Percentiles rank a stretch among this genome's conserved stretches.
Evolutionary conservation across 2,329 filamentous ascomycete genomes (phyloP).

Genomic region (Neonectria magnoliae): DNA sequence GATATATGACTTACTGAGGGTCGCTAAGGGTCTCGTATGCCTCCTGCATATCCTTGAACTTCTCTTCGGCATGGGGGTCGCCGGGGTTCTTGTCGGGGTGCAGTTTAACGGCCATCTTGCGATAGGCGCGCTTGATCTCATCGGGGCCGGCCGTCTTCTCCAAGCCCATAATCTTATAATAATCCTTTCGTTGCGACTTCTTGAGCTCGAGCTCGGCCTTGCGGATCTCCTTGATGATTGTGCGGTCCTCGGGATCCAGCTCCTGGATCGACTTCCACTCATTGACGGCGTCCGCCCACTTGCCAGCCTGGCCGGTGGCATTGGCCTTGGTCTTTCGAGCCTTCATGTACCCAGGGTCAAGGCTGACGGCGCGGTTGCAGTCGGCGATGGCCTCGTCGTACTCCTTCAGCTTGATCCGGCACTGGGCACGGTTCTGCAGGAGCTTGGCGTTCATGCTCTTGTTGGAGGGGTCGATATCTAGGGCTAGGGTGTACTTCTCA

Average conservation of each 20-base stretch:
- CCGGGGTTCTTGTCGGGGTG: conserved; percentile 98
- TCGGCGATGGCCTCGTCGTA: conserved; percentile 85
- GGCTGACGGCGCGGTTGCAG: conserved; percentile 82
- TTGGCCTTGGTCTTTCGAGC: conserved; percentile 95
- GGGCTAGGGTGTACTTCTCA: conserved; percentile 82
- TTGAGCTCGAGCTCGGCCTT: conserved; percentile 95
- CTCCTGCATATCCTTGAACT: conserved; percentile 98
- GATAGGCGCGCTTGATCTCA: conserved; percentile 96
- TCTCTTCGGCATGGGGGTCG: conserved; percentile 83
- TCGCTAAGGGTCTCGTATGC: conserved; percentile 97
- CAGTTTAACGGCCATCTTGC: conserved; percentile 91
- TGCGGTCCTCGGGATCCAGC: conserved; percentile 81
- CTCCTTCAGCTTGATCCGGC: conserved; percentile 83
- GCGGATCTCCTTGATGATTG: conserved; percentile 84
- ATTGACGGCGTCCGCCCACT: conserved; percentile 90
- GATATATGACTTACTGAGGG: conserved; percentile 75
- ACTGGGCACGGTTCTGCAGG: conserved; percentile 90
- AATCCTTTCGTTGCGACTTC: conserved; percentile 97
- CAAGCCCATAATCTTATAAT: conserved; percentile 95
- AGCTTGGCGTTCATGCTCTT: conserved; percentile 95
- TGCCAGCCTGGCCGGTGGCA: conserved; percentile 82
- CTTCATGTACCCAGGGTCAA: conserved; percentile 89
- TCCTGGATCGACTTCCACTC: conserved; percentile 91
- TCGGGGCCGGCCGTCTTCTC: conserved; percentile 84
- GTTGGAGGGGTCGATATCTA: conserved; percentile 88